These are phyloP conservation scores for Diplodia scrobiculata DNA, from an alignment of 2,329 filamentous ascomycete species.

Conservation along the genomic window DNA sequence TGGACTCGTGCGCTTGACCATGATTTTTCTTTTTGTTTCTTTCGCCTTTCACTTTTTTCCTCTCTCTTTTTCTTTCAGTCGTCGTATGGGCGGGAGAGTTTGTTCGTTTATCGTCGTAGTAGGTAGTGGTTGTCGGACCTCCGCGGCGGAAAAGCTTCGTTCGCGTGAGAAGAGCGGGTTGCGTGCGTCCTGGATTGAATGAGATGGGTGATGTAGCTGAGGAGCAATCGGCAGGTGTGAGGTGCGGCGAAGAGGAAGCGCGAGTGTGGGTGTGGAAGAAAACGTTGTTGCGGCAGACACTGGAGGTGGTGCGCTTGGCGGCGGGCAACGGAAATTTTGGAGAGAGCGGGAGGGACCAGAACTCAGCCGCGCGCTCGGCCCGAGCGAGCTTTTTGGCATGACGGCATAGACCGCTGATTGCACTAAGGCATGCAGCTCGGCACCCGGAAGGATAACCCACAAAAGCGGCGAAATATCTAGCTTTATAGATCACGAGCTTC, in stretches of 20 bases:
- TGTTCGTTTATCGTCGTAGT: neutral
- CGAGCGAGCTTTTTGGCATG: conserved; percentile 15
- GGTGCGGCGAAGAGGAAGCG: neutral
- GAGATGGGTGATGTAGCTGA: neutral
- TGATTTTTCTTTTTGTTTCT: neutral
- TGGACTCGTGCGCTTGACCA: conserved; percentile 53
- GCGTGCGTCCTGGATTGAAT: neutral
- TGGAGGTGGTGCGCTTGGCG: neutral
- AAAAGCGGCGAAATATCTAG: neutral
- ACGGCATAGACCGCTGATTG: neutral
- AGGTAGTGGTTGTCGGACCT: neutral
- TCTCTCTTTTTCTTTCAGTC: too few relatives aligned
- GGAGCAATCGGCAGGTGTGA: neutral
- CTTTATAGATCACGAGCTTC: neutral
- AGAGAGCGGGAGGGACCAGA: neutral
- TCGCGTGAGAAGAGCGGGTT: neutral
- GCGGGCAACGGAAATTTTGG: conserved; percentile 11
- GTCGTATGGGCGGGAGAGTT: neutral
- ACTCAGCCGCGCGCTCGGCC: neutral
- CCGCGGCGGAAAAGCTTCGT: neutral
- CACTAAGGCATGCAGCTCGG: neutral
- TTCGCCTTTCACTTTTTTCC: too few relatives aligned
- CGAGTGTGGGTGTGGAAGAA: neutral
- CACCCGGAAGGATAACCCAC: neutral
- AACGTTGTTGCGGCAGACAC: neutral